Evolutionary conservation across 2,329 filamentous ascomycete species (phyloP), one percentile per base, ranked within the genome.

Genomic region (Xylariaceae sp.): DNA sequence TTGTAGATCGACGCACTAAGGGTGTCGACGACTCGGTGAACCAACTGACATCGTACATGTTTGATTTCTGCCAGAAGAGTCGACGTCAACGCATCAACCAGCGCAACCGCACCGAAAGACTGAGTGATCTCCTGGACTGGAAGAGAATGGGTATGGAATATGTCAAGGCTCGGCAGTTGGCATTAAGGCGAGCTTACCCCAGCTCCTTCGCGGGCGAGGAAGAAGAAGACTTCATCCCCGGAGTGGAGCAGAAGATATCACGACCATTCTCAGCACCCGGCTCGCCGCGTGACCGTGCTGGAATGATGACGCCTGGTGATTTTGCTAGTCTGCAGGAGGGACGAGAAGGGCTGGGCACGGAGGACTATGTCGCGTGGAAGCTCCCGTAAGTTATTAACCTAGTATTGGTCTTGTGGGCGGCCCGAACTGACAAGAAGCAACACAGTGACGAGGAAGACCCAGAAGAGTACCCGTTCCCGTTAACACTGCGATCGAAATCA

Each of bases 81-180:
- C 89, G 92, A 59, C 87, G 94, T 62, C 94, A 99, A 76, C 90
- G 94, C 54, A 99, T 99, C 82, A 99, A 99, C 81, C 94, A 97
- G 79, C 86, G 94, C 53, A 99, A 99, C 77, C 86, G 94, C 57
- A 99, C 94, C 0, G 94, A 99, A 80, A 86, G 94, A 52, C 79
- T 99, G 57, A 96, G 92, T 71, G 94, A 99, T 73, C 80, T 99
- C 61, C 82, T 99, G 47, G 94, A 99, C 77, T 99, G 94, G 94
- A 97, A 97, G 83, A 85, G 94, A 53, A 99, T 99, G 94, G 94
- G 94, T 18, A 88, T 97, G 87, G 94, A 99, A 77, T 99, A 99
- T 72, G 91, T 97, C 77, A 99, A 97, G 80, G 94, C 94, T 39
- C 86, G 94, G 53, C 94, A 97, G 75, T 77, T 99, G 70, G 94